Evolutionary conservation across 73 alveolate genomes (phyloP).

Genomic region (Stentor roeselii): DNA sequence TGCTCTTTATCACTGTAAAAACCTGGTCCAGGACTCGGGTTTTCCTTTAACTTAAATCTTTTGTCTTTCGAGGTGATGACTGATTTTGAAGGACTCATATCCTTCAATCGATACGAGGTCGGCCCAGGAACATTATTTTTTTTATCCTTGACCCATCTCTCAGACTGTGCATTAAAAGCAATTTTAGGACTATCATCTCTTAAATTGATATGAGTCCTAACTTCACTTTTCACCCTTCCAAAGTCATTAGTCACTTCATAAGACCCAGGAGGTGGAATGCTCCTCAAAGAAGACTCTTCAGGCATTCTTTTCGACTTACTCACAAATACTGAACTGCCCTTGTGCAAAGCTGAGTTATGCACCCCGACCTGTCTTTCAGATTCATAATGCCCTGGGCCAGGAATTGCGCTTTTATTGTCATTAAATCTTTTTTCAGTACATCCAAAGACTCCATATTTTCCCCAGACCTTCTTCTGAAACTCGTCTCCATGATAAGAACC

Average conservation of each 20-base stretch:
- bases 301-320: neutral
- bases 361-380: neutral
- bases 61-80: neutral
- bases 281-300: neutral
- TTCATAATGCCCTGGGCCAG: slow-evolving; percentile 22
- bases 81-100: neutral
- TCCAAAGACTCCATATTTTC: slow-evolving; percentile 73
- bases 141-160: neutral
- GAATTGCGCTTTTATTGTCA: no score
- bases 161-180: slow-evolving; percentile 16
- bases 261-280: slow-evolving; percentile 64
- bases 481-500: slow-evolving; percentile 48
- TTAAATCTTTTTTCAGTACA: slow-evolving; percentile 67
- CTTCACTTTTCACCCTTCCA: neutral
- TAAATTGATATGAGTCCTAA: neutral
- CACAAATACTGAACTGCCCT: slow-evolving; percentile 4
- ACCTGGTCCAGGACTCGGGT: slow-evolving; percentile 26
- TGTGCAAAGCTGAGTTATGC: slow-evolving; percentile 10
- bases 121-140: neutral
- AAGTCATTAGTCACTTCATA: slow-evolving; percentile 40
- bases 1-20: slow-evolving; percentile 2
- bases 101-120: neutral
- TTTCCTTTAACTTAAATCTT: neutral
- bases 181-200: neutral
- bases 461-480: slow-evolving; percentile 55